These are phyloP conservation scores for Phialophora macrospora DNA, from an alignment of 2,329 filamentous ascomycete species.

Conservation along the genomic window DNA sequence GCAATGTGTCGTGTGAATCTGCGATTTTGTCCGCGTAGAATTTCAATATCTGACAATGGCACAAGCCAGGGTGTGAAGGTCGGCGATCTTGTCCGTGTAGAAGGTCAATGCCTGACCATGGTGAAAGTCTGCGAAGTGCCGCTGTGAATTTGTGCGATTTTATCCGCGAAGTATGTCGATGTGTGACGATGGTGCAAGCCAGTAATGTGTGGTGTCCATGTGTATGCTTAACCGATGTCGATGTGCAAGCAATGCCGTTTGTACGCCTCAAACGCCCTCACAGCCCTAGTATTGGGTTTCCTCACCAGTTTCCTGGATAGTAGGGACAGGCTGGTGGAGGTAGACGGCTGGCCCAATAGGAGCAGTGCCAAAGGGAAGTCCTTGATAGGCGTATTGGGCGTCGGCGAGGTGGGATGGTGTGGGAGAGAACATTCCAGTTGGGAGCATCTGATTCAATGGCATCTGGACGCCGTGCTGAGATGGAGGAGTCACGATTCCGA, in stretches of 20 bases:
- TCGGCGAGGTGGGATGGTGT: slow-evolving; percentile 15
- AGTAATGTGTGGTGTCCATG: background rate
- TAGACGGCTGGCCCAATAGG: slow-evolving; percentile 7
- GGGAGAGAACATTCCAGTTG: slow-evolving; percentile 23
- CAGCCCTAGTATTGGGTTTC: slow-evolving; percentile 15
- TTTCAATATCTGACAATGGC: background rate
- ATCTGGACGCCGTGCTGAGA: slow-evolving; percentile 4
- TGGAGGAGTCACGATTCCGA: slow-evolving; percentile 22
- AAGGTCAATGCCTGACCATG: background rate
- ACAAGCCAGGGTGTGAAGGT: background rate
- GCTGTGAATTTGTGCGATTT: background rate
- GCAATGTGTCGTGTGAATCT: background rate
- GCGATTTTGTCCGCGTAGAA: background rate
- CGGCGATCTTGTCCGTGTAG: background rate
- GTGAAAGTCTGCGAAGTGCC: background rate
- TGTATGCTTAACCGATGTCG: background rate
- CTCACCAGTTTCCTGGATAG: slow-evolving; percentile 25
- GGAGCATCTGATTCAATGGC: slow-evolving; percentile 19
- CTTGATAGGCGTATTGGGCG: background rate
- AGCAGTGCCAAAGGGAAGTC: background rate
- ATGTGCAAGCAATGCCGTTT: slow-evolving; percentile 1
- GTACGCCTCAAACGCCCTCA: slow-evolving; percentile 19
- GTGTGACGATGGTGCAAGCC: background rate
- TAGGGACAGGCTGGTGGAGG: slow-evolving; percentile 13
- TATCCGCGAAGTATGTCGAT: background rate